phyloP scores from a whole-genome alignment of 2,329 filamentous ascomycete species.

The Rhexocercosporidium sp. region DNA sequence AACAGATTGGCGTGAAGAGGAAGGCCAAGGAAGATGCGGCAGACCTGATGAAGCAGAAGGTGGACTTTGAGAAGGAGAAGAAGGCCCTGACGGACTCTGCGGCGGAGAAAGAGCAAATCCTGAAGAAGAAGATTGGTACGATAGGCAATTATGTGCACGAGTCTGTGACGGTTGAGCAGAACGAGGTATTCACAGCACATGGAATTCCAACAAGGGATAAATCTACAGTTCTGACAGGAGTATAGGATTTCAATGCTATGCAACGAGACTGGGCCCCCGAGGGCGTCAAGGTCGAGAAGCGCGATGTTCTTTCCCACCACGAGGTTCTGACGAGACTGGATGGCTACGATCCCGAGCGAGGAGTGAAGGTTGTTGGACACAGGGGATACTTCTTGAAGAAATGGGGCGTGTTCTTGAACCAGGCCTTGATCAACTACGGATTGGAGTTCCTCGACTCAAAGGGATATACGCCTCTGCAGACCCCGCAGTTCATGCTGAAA shows the following conservation, averaged over 20 bases:
- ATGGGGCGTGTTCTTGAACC: slow-evolving; percentile 90
- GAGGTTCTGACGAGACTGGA: slow-evolving; percentile 88
- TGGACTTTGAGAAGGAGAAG: slow-evolving; percentile 79
- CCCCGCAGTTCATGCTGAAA: slow-evolving; percentile 93
- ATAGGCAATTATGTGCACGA: slow-evolving; percentile 94
- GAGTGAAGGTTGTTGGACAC: slow-evolving; percentile 93
- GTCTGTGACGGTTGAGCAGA: slow-evolving; percentile 80
- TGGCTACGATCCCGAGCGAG: slow-evolving; percentile 91
- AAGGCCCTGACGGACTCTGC: slow-evolving; percentile 78
- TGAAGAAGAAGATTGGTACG: slow-evolving; percentile 79
- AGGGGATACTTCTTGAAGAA: slow-evolving; percentile 90
- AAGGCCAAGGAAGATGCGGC: slow-evolving; percentile 91
- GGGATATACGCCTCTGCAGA: slow-evolving; percentile 82
- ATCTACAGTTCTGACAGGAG: slow-evolving; percentile 6
- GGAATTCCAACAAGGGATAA: background rate
- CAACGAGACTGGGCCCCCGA: slow-evolving; percentile 82
- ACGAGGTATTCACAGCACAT: slow-evolving; percentile 62
- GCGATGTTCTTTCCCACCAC: slow-evolving; percentile 85
- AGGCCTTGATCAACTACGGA: slow-evolving; percentile 94
- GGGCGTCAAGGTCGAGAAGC: slow-evolving; percentile 74
- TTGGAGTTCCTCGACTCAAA: slow-evolving; percentile 83
- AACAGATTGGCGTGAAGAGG: slow-evolving; percentile 89
- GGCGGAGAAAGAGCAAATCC: slow-evolving; percentile 72
- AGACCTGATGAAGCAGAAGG: slow-evolving; percentile 80
- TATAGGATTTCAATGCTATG: slow-evolving; percentile 77